phyloP scores from a whole-genome alignment of 768 basidiomycete genomes.

The Fomitopsis pulvina region DNA sequence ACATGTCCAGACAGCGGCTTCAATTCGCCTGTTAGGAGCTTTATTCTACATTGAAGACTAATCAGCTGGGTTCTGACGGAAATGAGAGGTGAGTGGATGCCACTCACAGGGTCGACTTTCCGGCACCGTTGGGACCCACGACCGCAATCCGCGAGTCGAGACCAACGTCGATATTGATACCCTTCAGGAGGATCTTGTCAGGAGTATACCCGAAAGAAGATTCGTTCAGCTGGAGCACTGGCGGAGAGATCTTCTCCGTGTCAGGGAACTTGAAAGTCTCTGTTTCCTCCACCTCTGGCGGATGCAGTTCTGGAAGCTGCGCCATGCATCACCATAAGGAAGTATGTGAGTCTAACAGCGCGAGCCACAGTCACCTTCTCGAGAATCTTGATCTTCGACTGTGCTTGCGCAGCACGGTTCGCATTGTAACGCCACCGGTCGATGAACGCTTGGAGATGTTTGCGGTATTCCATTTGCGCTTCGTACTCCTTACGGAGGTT shows the following conservation, averaged over 20 bases:
- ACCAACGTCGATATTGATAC: conserved; percentile 84
- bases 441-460: conserved; percentile 95
- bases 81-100: not conserved
- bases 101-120: conserved; percentile 88
- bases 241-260: conserved; percentile 95
- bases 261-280: conserved; percentile 98
- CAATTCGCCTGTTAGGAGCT: conserved; percentile 82
- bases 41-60: conserved; percentile 64
- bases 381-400: conserved; percentile 58
- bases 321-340: not conserved
- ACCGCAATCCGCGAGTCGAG: conserved; percentile 94
- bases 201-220: conserved; percentile 83
- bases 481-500: conserved; percentile 95
- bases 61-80: conserved; percentile 1
- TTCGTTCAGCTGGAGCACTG: conserved; percentile 86
- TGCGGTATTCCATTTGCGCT: conserved; percentile 89
- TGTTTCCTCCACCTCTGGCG: conserved; percentile 87
- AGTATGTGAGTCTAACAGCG: not conserved
- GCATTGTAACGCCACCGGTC: conserved; percentile 98
- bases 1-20: conserved; percentile 72
- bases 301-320: conserved; percentile 86
- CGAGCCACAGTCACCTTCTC: conserved; percentile 49
- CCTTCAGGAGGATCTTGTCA: conserved; percentile 71
- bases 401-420: conserved; percentile 58
- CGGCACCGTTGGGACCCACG: conserved; percentile 92